Evolutionary conservation across 2,329 filamentous ascomycete genomes (phyloP).

Genomic region (Lachnellula occidentalis): DNA sequence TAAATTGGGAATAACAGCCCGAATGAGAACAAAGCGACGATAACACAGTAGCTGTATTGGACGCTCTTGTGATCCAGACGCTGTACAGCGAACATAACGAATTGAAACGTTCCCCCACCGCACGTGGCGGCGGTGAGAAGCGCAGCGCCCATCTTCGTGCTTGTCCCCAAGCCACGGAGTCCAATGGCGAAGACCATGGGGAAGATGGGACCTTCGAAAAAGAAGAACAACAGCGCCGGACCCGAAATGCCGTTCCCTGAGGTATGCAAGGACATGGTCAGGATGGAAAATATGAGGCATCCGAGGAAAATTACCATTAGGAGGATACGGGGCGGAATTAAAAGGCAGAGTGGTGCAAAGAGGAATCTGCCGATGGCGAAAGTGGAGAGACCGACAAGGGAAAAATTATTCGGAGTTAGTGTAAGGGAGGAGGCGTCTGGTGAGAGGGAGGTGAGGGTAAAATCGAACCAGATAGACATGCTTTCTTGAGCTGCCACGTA

Average conservation of each 20-base stretch:
- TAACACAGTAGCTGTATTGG: constrained; percentile 24
- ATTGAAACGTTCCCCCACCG: constrained; percentile 27
- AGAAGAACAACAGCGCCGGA: constrained; percentile 67
- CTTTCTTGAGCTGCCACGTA: constrained; percentile 72
- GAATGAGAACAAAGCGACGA: constrained; percentile 23
- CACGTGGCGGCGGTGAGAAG: constrained; percentile 53
- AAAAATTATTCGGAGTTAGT: constrained; percentile 56
- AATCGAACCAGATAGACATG: constrained; percentile 55
- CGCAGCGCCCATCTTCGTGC: constrained; percentile 72
- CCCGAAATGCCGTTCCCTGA: constrained; percentile 44
- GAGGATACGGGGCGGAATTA: constrained; percentile 65
- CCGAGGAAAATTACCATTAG: constrained; percentile 56
- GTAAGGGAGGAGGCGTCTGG: constrained; percentile 36
- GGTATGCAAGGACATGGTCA: constrained; percentile 42
- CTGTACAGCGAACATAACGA: constrained; percentile 26
- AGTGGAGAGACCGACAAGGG: constrained; percentile 64
- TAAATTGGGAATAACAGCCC: constrained; percentile 26
- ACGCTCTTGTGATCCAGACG: constrained; percentile 7
- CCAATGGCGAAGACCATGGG: constrained; percentile 76
- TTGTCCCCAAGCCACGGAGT: constrained; percentile 71
- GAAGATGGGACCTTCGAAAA: constrained; percentile 79
- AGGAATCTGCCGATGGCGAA: constrained; percentile 72
- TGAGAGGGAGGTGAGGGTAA: constrained; percentile 41
- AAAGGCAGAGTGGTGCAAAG: constrained; percentile 53
- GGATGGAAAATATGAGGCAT: constrained; percentile 51